These are phyloP conservation scores for Calonectria crousiana DNA, from an alignment of 2,329 filamentous ascomycete genomes.

Conservation along the genomic window DNA sequence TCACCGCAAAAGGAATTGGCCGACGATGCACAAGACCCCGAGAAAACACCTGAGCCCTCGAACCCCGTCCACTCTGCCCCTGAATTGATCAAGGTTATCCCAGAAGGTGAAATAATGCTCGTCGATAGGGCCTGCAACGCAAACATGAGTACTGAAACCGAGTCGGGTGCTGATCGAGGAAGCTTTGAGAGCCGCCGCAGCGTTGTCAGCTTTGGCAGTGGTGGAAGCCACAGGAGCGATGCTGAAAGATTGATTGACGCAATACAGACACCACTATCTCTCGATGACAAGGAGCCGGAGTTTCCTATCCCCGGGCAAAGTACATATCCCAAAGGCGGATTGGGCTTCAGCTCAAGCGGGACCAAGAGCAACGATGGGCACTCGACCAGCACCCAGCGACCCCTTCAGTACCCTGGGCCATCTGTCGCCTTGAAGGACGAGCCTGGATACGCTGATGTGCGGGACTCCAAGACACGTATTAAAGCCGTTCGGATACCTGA, in stretches of 20 bases:
- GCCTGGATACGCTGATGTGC: slow-evolving; percentile 53
- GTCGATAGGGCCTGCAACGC: slow-evolving; percentile 60
- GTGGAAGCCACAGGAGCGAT: slow-evolving; percentile 68
- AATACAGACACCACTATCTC: slow-evolving; percentile 70
- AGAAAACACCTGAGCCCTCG: slow-evolving; percentile 18
- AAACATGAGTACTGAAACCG: slow-evolving; percentile 26
- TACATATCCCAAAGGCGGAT: slow-evolving; percentile 29
- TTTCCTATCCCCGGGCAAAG: slow-evolving; percentile 38
- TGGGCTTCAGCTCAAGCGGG: slow-evolving; percentile 20
- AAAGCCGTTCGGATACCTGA: slow-evolving; percentile 63
- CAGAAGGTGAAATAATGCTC: slow-evolving; percentile 70
- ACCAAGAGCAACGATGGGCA: slow-evolving; percentile 23
- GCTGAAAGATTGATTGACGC: slow-evolving; percentile 80
- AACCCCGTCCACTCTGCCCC: slow-evolving; percentile 37
- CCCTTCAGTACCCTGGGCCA: slow-evolving; percentile 22
- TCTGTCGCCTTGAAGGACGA: slow-evolving; percentile 40
- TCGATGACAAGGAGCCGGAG: slow-evolving; percentile 53
- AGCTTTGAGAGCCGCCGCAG: slow-evolving; percentile 49
- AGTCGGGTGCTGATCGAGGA: slow-evolving; percentile 19
- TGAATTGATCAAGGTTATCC: slow-evolving; percentile 43
- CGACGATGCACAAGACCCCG: neutral
- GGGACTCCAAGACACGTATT: slow-evolving; percentile 60
- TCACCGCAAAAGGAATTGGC: slow-evolving; percentile 44
- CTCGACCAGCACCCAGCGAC: slow-evolving; percentile 27
- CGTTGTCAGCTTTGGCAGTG: slow-evolving; percentile 55